Percentiles rank a stretch among this genome's conserved stretches.
Conservation (phyloP, 2,329 filamentous ascomycete genomes). For the Phialemoniopsis sp. region DNA sequence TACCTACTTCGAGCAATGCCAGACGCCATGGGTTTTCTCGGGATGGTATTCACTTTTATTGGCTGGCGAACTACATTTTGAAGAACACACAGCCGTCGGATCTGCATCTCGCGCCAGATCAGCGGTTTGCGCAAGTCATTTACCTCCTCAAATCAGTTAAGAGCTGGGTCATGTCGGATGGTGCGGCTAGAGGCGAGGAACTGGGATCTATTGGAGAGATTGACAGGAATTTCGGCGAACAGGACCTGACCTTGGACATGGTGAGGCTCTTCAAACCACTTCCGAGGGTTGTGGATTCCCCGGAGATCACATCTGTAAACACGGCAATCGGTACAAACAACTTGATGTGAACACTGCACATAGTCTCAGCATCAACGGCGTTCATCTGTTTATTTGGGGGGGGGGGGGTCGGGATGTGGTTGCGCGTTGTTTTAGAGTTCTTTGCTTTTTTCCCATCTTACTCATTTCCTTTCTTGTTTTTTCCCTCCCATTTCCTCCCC, state of each 20-base stretch:
- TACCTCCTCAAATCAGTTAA: slow-evolving; percentile 56
- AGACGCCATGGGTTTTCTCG: slow-evolving; percentile 65
- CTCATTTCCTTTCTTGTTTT: slow-evolving; percentile 18
- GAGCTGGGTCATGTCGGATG: slow-evolving; percentile 58
- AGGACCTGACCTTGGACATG: slow-evolving; percentile 63
- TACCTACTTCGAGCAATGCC: slow-evolving; percentile 40
- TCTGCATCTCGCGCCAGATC: slow-evolving; percentile 52
- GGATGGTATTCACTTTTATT: slow-evolving; percentile 71
- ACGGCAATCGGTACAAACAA: slow-evolving; percentile 27
- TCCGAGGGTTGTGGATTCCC: slow-evolving; percentile 36
- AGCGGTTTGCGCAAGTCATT: slow-evolving; percentile 57
- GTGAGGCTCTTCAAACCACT: slow-evolving; percentile 65
- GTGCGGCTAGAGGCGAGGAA: slow-evolving; percentile 61
- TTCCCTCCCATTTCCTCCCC: neutral
- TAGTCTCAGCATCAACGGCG: slow-evolving; percentile 17
- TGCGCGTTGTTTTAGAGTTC: slow-evolving; percentile 15
- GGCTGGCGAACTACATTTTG: slow-evolving; percentile 63
- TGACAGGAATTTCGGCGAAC: slow-evolving; percentile 60
- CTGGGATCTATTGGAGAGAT: slow-evolving; percentile 66
- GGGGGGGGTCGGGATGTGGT: slow-evolving; percentile 10
- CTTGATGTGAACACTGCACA: slow-evolving; percentile 23
- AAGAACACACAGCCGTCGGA: slow-evolving; percentile 51
- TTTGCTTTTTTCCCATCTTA: slow-evolving; percentile 12
- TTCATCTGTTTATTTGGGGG: slow-evolving; percentile 14
- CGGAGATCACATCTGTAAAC: slow-evolving; percentile 36